Conservation (phyloP, 306 rosid species). For the Ormosia emarginata region DNA sequence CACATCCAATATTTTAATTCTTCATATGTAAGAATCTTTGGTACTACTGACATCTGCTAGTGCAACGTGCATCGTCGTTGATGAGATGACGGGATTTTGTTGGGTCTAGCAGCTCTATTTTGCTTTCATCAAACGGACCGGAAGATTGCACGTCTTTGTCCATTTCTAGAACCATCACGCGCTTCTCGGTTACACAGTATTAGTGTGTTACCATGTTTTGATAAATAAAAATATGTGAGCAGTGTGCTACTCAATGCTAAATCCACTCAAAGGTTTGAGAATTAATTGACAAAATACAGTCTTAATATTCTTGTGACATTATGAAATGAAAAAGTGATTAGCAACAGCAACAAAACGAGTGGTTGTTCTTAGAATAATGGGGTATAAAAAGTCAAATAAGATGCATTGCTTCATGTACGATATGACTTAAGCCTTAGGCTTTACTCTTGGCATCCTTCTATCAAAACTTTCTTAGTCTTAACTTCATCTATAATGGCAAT, state of each 20-base stretch:
- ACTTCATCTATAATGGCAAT: slow-evolving; percentile 13
- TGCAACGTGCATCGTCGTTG: slow-evolving; percentile 5
- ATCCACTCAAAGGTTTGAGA: neutral
- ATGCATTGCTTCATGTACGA: neutral
- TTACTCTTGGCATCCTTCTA: slow-evolving; percentile 13
- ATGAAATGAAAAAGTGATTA: neutral
- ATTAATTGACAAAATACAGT: neutral
- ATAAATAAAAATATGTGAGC: neutral
- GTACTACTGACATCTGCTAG: neutral
- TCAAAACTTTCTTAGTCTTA: neutral
- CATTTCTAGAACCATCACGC: neutral
- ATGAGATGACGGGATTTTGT: neutral
- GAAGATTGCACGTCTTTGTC: neutral
- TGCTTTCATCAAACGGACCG: slow-evolving; percentile 21
- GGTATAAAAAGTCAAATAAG: neutral
- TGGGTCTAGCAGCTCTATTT: neutral
- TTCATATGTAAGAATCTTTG: no score
- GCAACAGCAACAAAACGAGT: neutral
- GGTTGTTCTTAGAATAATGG: neutral
- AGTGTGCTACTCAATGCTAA: neutral
- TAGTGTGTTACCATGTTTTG: neutral
- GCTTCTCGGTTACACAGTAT: neutral
- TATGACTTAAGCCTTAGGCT: neutral
- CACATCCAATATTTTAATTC: no score
- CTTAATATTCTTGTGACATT: neutral